Evolutionary conservation across 2,329 filamentous ascomycete genomes (phyloP).

Genomic region (Didymella keratinophila): DNA sequence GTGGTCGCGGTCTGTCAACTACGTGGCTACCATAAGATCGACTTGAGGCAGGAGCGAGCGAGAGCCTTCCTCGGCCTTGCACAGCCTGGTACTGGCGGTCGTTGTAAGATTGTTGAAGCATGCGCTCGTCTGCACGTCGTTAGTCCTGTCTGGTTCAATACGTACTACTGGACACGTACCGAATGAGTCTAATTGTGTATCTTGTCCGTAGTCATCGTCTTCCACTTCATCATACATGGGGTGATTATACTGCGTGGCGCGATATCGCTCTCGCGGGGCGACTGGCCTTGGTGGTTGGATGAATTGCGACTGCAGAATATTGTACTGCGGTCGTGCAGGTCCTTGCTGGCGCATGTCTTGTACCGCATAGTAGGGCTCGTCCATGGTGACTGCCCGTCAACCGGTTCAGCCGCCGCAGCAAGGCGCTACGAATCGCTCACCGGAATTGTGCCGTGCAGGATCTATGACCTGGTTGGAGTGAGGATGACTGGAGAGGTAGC

Average conservation of each 20-base stretch:
- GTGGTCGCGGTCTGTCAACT: neutral
- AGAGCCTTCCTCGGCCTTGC: conserved; percentile 49
- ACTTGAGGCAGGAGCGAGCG: conserved; percentile 38
- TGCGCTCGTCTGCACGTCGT: conserved; percentile 42
- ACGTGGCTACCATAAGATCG: neutral
- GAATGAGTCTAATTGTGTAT: conserved; percentile 56
- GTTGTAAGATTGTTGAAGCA: conserved; percentile 44
- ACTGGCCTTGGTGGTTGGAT: conserved; percentile 17
- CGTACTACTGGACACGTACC: conserved; percentile 47
- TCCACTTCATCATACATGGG: conserved; percentile 34
- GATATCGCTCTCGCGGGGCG: conserved; percentile 37
- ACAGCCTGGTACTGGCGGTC: conserved; percentile 48
- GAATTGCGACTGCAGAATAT: conserved; percentile 27
- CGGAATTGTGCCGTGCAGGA: neutral
- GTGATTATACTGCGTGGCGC: conserved; percentile 25
- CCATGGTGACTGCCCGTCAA: neutral
- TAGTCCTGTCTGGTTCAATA: neutral
- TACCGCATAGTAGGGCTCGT: neutral
- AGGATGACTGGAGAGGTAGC: neutral
- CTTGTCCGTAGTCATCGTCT: conserved; percentile 33
- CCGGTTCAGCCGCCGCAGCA: neutral
- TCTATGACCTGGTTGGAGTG: too few species aligned
- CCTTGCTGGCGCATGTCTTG: conserved; percentile 1
- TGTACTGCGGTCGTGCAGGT: conserved; percentile 14
- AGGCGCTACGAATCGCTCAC: neutral